These are phyloP conservation scores for Calocera cornea DNA, from an alignment of 768 basidiomycete species.

Conservation along the genomic window DNA sequence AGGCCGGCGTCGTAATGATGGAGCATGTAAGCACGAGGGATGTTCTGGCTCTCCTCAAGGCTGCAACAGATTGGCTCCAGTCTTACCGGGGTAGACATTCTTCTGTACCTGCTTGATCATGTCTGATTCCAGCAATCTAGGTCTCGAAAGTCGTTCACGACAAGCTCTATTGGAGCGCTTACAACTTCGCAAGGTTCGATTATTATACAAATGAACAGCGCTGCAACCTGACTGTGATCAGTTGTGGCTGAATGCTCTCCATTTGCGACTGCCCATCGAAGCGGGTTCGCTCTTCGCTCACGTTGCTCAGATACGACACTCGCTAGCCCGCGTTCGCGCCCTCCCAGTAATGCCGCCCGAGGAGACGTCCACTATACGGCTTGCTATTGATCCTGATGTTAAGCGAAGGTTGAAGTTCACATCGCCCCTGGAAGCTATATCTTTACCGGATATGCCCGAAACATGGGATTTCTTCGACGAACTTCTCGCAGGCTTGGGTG, in stretches of 20 bases:
- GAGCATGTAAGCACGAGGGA: conserved; percentile 47
- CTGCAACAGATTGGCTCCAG: conserved; percentile 48
- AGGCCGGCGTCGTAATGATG: conserved; percentile 63
- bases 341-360: conserved; percentile 5
- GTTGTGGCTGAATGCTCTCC: conserved; percentile 13
- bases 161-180: conserved; percentile 15
- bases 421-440: conserved; percentile 21
- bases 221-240: neutral
- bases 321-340: conserved; percentile 1
- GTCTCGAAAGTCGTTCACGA: conserved; percentile 14
- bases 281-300: neutral
- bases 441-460: conserved; percentile 11
- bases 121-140: neutral
- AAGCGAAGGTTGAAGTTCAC: conserved; percentile 19
- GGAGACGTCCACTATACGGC: conserved; percentile 7
- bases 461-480: conserved; percentile 8
- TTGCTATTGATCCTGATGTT: conserved; percentile 19
- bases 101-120: neutral
- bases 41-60: conserved; percentile 42
- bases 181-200: conserved; percentile 17
- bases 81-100: conserved; percentile 13
- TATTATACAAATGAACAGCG: neutral
- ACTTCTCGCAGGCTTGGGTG: conserved; percentile 14
- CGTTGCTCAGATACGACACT: neutral
- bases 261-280: conserved; percentile 6